These are phyloP conservation scores for Furcasterigmium furcatum DNA, from an alignment of 2,329 filamentous ascomycete species.

Conservation along the genomic window DNA sequence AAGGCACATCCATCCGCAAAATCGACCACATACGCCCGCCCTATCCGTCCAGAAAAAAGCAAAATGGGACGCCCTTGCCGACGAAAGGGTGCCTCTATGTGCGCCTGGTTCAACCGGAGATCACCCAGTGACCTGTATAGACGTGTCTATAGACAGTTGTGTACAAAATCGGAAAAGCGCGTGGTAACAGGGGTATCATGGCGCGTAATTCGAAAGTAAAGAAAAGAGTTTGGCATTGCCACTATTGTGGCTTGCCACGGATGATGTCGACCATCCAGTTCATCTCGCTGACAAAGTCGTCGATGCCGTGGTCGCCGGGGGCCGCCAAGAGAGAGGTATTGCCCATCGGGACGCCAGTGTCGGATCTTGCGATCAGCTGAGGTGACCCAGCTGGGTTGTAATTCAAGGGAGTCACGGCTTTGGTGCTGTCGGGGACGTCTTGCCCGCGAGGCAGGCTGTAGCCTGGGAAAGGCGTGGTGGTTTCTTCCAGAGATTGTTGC, in stretches of 20 bases:
- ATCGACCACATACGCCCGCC: too few species aligned
- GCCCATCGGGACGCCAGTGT: conserved; percentile 4
- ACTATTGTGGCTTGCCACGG: conserved; percentile 23
- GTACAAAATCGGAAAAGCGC: too few species aligned
- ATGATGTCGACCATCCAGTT: conserved; percentile 51
- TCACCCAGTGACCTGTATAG: too few species aligned
- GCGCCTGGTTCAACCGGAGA: too few species aligned
- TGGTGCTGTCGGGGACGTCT: conserved; percentile 17
- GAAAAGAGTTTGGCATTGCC: neutral
- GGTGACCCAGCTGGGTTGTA: conserved; percentile 2
- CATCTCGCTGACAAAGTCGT: conserved; percentile 42
- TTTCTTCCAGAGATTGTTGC: conserved; percentile 16
- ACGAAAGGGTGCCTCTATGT: too few species aligned
- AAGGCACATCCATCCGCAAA: too few species aligned
- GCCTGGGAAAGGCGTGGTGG: conserved; percentile 26
- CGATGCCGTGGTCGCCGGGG: conserved; percentile 32
- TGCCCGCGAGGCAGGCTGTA: conserved; percentile 44
- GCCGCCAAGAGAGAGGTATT: conserved; percentile 22
- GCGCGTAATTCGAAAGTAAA: conserved; percentile 6
- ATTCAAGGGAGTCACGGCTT: neutral
- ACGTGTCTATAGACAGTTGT: too few species aligned
- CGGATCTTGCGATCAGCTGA: conserved; percentile 3
- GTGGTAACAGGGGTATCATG: too few species aligned
- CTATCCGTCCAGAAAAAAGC: too few species aligned
- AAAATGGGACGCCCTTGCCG: too few species aligned